A percentile compares a stretch with the other conserved stretches of the same genome.
phyloP scores from a whole-genome alignment of 2,329 filamentous ascomycete genomes.

The Penicillium sp. region DNA sequence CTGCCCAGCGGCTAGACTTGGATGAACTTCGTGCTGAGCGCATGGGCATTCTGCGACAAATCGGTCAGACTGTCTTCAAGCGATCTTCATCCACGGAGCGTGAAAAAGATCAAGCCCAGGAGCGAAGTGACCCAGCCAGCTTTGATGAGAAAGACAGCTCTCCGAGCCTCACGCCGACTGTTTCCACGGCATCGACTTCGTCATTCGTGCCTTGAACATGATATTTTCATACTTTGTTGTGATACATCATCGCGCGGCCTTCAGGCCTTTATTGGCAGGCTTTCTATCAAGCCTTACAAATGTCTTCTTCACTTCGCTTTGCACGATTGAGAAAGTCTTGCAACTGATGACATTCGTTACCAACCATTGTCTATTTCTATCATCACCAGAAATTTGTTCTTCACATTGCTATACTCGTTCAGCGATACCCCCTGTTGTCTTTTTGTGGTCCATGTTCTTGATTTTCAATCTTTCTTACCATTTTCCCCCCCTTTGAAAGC shows the following conservation, averaged over 20 bases:
- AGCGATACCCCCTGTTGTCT: slow-evolving; percentile 21
- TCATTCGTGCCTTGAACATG: slow-evolving; percentile 24
- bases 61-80: slow-evolving; percentile 44
- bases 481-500: background rate
- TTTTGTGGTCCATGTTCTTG: slow-evolving; percentile 8
- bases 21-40: slow-evolving; percentile 40
- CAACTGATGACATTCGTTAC: slow-evolving; percentile 15
- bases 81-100: slow-evolving; percentile 38
- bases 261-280: too few species aligned
- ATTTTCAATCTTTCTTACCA: slow-evolving; percentile 2
- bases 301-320: slow-evolving; percentile 2
- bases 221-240: background rate
- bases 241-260: too few species aligned
- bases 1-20: slow-evolving; percentile 36
- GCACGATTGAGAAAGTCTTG: slow-evolving; percentile 9
- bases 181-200: slow-evolving; percentile 34
- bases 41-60: slow-evolving; percentile 39
- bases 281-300: slow-evolving; percentile 2
- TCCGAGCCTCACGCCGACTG: slow-evolving; percentile 32
- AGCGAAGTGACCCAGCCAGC: slow-evolving; percentile 26
- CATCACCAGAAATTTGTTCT: slow-evolving; percentile 12
- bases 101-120: slow-evolving; percentile 29
- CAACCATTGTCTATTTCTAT: slow-evolving; percentile 12
- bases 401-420: slow-evolving; percentile 19
- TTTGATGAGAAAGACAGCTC: slow-evolving; percentile 33